Conservation (phyloP, 2,329 filamentous ascomycete species). For the Xylaria sp. region DNA sequence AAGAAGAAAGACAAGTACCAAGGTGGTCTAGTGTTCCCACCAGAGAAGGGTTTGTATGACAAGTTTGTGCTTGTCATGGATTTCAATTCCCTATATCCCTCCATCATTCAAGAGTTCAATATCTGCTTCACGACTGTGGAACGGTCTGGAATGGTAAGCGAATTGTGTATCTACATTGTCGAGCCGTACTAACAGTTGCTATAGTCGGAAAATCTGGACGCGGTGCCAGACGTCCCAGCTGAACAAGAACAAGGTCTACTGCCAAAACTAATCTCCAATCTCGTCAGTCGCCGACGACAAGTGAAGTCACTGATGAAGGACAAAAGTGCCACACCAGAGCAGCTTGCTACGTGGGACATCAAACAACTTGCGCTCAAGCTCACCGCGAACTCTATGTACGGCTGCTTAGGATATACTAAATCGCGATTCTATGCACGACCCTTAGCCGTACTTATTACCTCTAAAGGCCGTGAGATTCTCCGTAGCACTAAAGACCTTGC, state of each 20-base stretch:
- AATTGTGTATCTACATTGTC: not conserved
- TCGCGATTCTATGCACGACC: conserved; percentile 97
- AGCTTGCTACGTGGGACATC: conserved; percentile 96
- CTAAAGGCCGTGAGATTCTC: conserved; percentile 97
- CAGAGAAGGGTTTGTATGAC: conserved; percentile 97
- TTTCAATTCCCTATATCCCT: conserved; percentile 98
- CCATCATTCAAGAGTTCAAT: conserved; percentile 99
- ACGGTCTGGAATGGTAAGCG: conserved; percentile 73
- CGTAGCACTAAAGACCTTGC: conserved; percentile 95
- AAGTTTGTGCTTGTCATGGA: conserved; percentile 99
- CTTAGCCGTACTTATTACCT: conserved; percentile 94
- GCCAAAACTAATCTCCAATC: conserved; percentile 88
- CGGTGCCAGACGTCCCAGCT: conserved; percentile 85
- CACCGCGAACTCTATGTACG: conserved; percentile 99
- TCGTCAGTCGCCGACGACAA: conserved; percentile 87
- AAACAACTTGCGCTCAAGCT: conserved; percentile 97
- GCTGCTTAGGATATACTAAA: conserved; percentile 95
- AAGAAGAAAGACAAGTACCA: conserved; percentile 99
- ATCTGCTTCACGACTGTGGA: conserved; percentile 99
- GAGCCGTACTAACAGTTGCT: conserved; percentile 49
- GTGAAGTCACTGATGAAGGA: conserved; percentile 98
- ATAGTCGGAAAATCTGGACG: conserved; percentile 82
- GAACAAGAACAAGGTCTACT: conserved; percentile 86
- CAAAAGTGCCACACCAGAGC: conserved; percentile 83
- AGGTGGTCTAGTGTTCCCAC: conserved; percentile 97